phyloP scores from a whole-genome alignment of 169 alveolate genomes.

The Plasmodium gallinaceum region DNA sequence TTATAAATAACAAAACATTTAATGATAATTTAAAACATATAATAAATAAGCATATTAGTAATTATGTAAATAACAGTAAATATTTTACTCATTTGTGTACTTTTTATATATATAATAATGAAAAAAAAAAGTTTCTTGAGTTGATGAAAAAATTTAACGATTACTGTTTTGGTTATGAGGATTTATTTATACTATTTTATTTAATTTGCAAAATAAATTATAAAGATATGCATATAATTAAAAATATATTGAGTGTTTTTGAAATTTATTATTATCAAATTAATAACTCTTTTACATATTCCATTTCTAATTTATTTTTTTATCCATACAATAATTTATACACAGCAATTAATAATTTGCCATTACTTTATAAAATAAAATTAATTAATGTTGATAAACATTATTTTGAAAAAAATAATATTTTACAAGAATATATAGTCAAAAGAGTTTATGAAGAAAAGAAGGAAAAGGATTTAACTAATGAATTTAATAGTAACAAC shows the following conservation, averaged over 20 bases:
- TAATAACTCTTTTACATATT: conserved; percentile 45
- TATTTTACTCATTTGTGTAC: conserved; percentile 40
- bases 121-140: conserved; percentile 41
- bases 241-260: conserved; percentile 23
- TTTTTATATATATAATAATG: conserved; percentile 64
- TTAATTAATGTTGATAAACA: conserved; percentile 22
- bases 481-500: background rate
- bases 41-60: conserved; percentile 16
- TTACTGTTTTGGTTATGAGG: conserved; percentile 64
- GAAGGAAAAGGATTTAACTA: background rate
- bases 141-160: conserved; percentile 17
- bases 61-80: conserved; percentile 46
- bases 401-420: background rate
- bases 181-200: conserved; percentile 58
- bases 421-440: background rate
- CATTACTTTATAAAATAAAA: conserved; percentile 38
- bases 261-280: conserved; percentile 51
- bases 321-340: conserved; percentile 43
- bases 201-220: conserved; percentile 57
- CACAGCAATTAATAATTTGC: conserved; percentile 50
- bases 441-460: background rate
- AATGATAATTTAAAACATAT: conserved; percentile 22
- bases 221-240: conserved; percentile 14
- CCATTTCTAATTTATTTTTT: conserved; percentile 36
- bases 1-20: conserved; percentile 2